Evolutionary conservation across 2,329 filamentous ascomycete genomes (phyloP), one percentile per base, ranked within the genome.

Genomic region (Seiridium unicorne): DNA sequence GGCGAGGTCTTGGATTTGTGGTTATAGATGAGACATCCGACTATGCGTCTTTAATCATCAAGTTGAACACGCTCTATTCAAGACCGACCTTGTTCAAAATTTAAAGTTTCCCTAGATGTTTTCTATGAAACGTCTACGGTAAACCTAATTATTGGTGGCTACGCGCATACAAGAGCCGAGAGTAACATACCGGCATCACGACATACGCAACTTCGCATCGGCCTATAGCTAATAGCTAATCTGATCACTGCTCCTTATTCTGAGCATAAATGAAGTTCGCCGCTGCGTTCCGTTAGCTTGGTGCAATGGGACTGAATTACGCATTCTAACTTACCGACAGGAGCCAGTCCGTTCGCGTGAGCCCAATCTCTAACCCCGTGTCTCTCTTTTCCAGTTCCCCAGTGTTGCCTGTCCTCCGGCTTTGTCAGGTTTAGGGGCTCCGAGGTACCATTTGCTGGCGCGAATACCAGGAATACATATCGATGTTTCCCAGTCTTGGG

Each of bases 381-480:
- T 5, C 74, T 66, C 46, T 66, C 64, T 44, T 72, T 65, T 7
- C 71, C 75, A 54, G 70, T 71, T 1, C 77, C 77, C 76, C 78
- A 79, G 35, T 74, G 74, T 67, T 75, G 70, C 51, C 77, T 69
- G 10, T 73, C 74, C 3, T 44, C 63, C 0, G 76, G 77, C 63
- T 73, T 74, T 4, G 65, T 72, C 55, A 76, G 54, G 44, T 73
- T 62, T 55, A 78, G 60, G 31, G 64, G 57, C 31, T 73, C 72
- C 3, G 72, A 73, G 3, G 76, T 77, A 1, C 76, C 76, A 58
- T 78, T 79, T 44, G 69, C 70, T 0, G 76, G 71, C 1, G 69
- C 70, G 51, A 79, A 77, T 1, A 75, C 68, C 3, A 79, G 57
- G 40, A 81, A 73, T 13, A 80, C 76, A 60, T 80, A 80, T 56